A percentile compares a stretch with the other conserved stretches of the same genome.
These are phyloP conservation scores for Bipolaris bicolor DNA, from an alignment of 2,329 filamentous ascomycete species.

Conservation along the genomic window DNA sequence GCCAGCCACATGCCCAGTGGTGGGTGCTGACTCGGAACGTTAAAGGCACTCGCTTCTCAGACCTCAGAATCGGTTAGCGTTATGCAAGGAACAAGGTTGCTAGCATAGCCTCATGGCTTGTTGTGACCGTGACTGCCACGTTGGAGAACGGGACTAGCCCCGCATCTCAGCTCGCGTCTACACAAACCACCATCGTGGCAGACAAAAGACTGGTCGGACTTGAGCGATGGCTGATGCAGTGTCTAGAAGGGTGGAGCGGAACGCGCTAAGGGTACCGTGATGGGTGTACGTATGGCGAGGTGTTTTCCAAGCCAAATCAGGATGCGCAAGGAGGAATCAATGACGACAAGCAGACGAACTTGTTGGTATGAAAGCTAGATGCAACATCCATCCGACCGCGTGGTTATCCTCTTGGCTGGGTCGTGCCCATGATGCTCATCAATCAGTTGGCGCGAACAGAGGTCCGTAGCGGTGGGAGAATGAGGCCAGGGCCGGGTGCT, in stretches of 20 bases:
- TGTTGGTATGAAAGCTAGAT: neutral
- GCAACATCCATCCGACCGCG: conserved; percentile 1
- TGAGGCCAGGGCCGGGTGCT: conserved; percentile 1
- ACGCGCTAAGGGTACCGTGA: conserved; percentile 2
- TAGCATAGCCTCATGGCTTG: conserved; percentile 1
- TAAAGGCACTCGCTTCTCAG: conserved; percentile 6
- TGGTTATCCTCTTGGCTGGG: neutral
- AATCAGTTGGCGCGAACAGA: conserved; percentile 4
- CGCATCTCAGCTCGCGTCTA: conserved; percentile 13
- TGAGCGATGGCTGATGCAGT: conserved; percentile 4
- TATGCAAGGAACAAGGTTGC: conserved; percentile 7
- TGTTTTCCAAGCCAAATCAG: neutral
- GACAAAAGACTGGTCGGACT: conserved; percentile 7
- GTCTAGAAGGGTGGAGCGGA: conserved; percentile 2
- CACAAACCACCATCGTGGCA: conserved; percentile 9
- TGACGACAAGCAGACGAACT: neutral
- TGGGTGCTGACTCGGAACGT: neutral
- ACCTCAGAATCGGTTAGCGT: conserved; percentile 7
- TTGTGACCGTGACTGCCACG: neutral
- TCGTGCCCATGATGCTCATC: conserved; percentile 5
- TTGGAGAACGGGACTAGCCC: conserved; percentile 6
- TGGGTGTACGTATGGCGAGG: neutral
- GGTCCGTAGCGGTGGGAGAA: conserved; percentile 8
- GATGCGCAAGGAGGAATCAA: neutral
- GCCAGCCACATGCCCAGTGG: neutral